A percentile compares a stretch with the other conserved stretches of the same genome.
phyloP scores from a whole-genome alignment of 2,329 filamentous ascomycete species.

The Talaromyces verruculosus region DNA sequence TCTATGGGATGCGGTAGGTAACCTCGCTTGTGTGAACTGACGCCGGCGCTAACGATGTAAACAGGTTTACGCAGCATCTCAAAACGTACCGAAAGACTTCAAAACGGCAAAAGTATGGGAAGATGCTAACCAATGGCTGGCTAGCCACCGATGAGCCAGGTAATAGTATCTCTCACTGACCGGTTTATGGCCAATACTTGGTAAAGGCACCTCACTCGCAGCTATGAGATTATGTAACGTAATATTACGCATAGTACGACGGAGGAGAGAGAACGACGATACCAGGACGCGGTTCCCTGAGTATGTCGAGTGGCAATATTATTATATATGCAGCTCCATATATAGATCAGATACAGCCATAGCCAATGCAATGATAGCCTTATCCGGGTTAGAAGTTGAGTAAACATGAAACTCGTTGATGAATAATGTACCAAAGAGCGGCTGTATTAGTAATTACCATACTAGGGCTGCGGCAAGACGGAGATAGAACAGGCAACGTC shows the following conservation, averaged over 20 bases:
- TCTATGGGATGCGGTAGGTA: conserved; percentile 64
- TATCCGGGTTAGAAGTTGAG: background rate
- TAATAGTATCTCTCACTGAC: background rate
- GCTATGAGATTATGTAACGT: conserved; percentile 14
- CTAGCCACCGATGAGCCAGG: conserved; percentile 35
- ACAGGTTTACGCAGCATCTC: conserved; percentile 60
- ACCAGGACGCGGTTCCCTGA: background rate
- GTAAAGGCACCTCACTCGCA: background rate
- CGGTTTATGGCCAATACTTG: background rate
- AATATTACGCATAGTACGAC: conserved; percentile 15
- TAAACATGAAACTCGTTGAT: conserved; percentile 7
- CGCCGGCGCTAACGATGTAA: conserved; percentile 10
- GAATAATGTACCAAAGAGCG: background rate
- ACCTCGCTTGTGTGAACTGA: background rate
- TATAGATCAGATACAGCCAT: conserved; percentile 7
- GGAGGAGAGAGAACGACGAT: background rate
- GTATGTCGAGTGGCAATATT: background rate
- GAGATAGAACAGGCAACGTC: conserved; percentile 19
- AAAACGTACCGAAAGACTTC: conserved; percentile 54
- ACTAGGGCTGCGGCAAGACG: background rate
- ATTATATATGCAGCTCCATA: conserved; percentile 10
- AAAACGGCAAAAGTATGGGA: conserved; percentile 57
- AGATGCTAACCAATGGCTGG: conserved; percentile 62
- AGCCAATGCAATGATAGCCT: conserved; percentile 4
- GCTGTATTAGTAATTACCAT: conserved; percentile 12